Conservation (phyloP, 1,284 basidiomycete species). For the Peniophora sp. region DNA sequence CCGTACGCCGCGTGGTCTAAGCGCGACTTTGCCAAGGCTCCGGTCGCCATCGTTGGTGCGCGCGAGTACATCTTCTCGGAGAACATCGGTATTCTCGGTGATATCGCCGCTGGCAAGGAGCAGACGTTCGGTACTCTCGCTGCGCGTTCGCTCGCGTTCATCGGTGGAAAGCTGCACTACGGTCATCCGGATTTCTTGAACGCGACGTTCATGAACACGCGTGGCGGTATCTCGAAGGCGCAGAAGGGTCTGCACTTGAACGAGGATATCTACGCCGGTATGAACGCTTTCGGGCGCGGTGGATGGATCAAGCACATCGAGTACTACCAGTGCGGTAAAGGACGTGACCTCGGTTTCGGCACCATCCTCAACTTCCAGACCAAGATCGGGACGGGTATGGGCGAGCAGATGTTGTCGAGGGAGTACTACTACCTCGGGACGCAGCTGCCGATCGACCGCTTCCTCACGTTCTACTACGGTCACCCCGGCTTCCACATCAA, state of each 20-base stretch:
- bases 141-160: constrained; percentile 92
- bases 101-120: constrained; percentile 98
- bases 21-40: constrained; percentile 81
- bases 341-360: constrained; percentile 97
- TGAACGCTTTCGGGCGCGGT: constrained; percentile 96
- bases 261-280: constrained; percentile 99
- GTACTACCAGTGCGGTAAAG: constrained; percentile 98
- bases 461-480: constrained; percentile 99
- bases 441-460: constrained; percentile 96
- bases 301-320: constrained; percentile 99
- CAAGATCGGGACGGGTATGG: constrained; percentile 99
- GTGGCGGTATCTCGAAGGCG: constrained; percentile 97
- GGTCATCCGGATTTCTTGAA: constrained; percentile 99
- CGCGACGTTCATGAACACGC: constrained; percentile 96
- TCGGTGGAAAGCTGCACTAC: constrained; percentile 98
- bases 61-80: constrained; percentile 99
- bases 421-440: constrained; percentile 99
- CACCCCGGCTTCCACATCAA: constrained; percentile 99
- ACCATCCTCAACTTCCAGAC: constrained; percentile 99
- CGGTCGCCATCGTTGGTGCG: constrained; percentile 96
- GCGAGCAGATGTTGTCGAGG: constrained; percentile 97
- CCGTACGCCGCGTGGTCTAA: constrained; percentile 88
- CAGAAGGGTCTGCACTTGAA: constrained; percentile 98
- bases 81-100: constrained; percentile 98
- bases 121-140: constrained; percentile 98